A percentile compares a stretch with the other conserved stretches of the same genome.
Conservation (phyloP, 176 grass and related monocot genomes). For the Rhynchospora breviuscula region DNA sequence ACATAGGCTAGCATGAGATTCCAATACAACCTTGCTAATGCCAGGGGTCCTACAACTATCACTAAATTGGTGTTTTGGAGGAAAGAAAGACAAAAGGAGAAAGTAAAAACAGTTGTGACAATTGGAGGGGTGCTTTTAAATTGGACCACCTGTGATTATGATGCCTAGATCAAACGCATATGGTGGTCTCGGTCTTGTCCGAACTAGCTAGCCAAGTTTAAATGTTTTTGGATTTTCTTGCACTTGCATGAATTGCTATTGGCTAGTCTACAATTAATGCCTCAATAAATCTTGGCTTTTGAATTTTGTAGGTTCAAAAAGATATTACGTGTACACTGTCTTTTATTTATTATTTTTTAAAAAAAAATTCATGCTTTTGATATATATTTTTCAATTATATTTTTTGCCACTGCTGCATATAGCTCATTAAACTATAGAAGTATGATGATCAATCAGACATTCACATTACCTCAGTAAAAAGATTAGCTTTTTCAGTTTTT, state of each 20-base stretch:
- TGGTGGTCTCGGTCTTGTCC: constrained; percentile 9
- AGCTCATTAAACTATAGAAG: background rate
- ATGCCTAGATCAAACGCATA: background rate
- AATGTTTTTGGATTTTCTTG: constrained; percentile 28
- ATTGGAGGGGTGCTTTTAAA: constrained; percentile 15
- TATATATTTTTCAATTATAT: background rate
- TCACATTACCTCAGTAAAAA: background rate
- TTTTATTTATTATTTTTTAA: background rate
- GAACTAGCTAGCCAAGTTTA: constrained; percentile 7
- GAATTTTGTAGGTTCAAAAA: background rate
- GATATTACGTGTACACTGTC: background rate
- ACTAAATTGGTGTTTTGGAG: constrained; percentile 10
- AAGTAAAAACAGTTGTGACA: constrained; percentile 14
- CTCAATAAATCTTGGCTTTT: background rate
- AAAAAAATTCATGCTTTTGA: background rate
- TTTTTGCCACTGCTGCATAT: background rate
- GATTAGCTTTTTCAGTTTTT: no score
- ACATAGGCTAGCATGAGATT: constrained; percentile 2
- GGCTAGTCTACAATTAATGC: background rate
- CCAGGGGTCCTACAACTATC: constrained; percentile 4
- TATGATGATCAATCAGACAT: background rate
- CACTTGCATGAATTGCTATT: constrained; percentile 6
- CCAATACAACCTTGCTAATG: background rate
- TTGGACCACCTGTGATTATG: constrained; percentile 25
- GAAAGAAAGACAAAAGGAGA: constrained; percentile 18